These are phyloP conservation scores for Calonectria multiphialidica DNA, from an alignment of 2,329 filamentous ascomycete species.

Conservation along the genomic window DNA sequence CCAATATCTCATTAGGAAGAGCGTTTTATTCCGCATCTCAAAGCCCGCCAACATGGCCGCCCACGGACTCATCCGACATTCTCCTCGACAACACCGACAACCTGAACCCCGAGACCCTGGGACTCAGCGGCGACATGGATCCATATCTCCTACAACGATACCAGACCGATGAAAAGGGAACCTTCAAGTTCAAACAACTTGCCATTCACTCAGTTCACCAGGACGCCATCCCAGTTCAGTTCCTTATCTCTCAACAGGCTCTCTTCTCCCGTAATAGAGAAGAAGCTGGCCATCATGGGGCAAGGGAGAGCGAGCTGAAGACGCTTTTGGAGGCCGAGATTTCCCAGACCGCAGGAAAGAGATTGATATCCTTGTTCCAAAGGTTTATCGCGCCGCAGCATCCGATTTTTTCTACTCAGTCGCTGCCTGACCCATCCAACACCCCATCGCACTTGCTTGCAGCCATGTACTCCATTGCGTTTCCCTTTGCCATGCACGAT, in stretches of 20 bases:
- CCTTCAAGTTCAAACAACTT: conserved; percentile 37
- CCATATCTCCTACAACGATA: conserved; percentile 22
- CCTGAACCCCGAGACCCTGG: conserved; percentile 22
- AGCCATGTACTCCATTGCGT: conserved; percentile 31
- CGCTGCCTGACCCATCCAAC: conserved; percentile 16
- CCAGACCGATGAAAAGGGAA: conserved; percentile 21
- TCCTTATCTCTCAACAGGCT: neutral
- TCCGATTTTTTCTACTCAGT: conserved; percentile 27
- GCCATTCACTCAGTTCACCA: conserved; percentile 32
- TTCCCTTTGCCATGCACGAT: conserved; percentile 35
- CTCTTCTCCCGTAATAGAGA: conserved; percentile 28
- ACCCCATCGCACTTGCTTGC: conserved; percentile 19
- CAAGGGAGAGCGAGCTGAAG: conserved; percentile 7
- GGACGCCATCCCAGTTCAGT: no score
- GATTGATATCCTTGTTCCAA: conserved; percentile 23
- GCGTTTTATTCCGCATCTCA: neutral
- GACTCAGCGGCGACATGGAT: conserved; percentile 25
- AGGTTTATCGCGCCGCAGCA: conserved; percentile 26
- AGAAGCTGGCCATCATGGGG: conserved; percentile 18
- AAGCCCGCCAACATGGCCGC: neutral
- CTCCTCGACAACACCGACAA: neutral
- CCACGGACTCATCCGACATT: neutral
- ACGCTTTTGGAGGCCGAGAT: conserved; percentile 13
- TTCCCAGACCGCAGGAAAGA: conserved; percentile 5
- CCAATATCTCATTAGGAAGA: neutral